Conservation (phyloP, 108 stramenopile species). For the Epipyxis sp. region DNA sequence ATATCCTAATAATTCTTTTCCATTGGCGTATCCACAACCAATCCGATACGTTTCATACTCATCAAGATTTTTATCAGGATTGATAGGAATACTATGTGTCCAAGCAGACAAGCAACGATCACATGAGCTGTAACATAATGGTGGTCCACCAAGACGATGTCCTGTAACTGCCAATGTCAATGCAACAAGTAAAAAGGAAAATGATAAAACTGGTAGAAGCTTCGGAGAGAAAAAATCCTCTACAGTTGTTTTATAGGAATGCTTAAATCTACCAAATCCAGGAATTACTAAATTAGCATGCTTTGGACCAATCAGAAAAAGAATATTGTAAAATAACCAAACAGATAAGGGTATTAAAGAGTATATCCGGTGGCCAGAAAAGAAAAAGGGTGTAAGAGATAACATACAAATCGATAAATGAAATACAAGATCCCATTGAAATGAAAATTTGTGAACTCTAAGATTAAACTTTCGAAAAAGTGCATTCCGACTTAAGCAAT, state of each 20-base stretch:
- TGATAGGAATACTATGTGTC: constrained; percentile 26
- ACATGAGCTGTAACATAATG: constrained; percentile 43
- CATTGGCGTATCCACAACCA: constrained; percentile 13
- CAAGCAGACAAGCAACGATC: constrained; percentile 37
- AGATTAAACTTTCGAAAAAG: constrained; percentile 31
- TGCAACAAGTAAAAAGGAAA: constrained; percentile 45
- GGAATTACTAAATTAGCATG: constrained; percentile 41
- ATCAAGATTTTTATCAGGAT: not conserved
- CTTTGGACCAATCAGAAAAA: constrained; percentile 47
- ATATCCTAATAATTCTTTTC: constrained; percentile 44
- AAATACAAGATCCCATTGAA: constrained; percentile 48
- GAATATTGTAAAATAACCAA: constrained; percentile 49
- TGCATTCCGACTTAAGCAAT: not conserved
- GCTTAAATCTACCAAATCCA: constrained; percentile 49
- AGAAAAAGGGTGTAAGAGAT: constrained; percentile 44
- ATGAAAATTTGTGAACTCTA: constrained; percentile 45
- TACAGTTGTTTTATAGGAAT: constrained; percentile 45
- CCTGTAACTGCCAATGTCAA: constrained; percentile 45
- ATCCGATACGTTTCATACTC: not conserved
- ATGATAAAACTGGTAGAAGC: constrained; percentile 44
- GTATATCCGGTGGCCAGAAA: constrained; percentile 41
- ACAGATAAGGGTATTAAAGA: constrained; percentile 40
- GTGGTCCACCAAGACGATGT: constrained; percentile 48
- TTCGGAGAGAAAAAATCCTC: constrained; percentile 50
- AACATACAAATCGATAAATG: constrained; percentile 47